Conservation (phyloP, 306 rosid genomes). For the Lathyrus sativus region DNA sequence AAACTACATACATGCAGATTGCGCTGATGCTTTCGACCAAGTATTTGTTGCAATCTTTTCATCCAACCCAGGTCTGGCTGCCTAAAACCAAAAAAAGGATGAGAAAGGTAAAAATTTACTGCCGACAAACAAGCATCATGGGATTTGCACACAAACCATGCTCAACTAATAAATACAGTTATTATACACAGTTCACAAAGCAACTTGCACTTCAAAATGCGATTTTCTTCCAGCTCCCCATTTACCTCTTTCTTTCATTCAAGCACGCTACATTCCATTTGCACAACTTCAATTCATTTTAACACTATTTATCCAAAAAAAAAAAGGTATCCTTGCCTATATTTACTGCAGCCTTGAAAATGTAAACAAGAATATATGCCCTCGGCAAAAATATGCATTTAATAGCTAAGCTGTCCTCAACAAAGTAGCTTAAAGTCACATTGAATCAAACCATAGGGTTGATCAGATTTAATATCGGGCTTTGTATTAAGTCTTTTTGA, state of each 20-base stretch:
- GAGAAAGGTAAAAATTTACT: conserved; percentile 5
- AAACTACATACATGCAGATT: conserved; percentile 74
- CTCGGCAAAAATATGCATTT: conserved; percentile 6
- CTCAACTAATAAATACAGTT: conserved; percentile 18
- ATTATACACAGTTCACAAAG: conserved; percentile 23
- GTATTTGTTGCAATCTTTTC: conserved; percentile 86
- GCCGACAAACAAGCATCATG: conserved; percentile 11
- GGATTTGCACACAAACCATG: conserved; percentile 8
- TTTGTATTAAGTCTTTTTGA: not conserved
- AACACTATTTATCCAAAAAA: conserved; percentile 19
- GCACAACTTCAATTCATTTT: conserved; percentile 18
- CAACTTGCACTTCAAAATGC: conserved; percentile 29
- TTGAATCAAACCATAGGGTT: conserved; percentile 29
- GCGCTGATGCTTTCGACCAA: conserved; percentile 90
- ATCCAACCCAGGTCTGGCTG: conserved; percentile 97
- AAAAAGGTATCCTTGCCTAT: not conserved
- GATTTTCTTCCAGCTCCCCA: conserved; percentile 10
- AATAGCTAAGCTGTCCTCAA: not conserved
- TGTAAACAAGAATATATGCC: conserved; percentile 26
- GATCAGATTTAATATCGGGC: conserved; percentile 9
- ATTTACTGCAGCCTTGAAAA: conserved; percentile 17
- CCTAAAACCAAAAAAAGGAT: conserved; percentile 50
- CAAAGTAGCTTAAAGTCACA: conserved; percentile 28
- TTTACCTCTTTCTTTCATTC: conserved; percentile 1
- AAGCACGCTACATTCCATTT: conserved; percentile 29